Evolutionary conservation across 805 yeast species (phyloP).

Genomic region (Kazachstania bromeliacearum): DNA sequence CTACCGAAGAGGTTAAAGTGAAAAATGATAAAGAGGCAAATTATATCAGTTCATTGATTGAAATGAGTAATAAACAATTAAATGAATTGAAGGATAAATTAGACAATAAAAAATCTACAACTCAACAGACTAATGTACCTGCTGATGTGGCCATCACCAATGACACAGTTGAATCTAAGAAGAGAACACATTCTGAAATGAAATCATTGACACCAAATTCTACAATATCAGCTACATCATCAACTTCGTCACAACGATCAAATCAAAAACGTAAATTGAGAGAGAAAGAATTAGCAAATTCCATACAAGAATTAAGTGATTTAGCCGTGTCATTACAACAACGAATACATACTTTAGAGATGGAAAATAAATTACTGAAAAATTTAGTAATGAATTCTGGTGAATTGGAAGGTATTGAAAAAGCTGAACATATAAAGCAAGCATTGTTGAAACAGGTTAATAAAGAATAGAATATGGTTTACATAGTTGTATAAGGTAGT

Average conservation of each 20-base stretch:
- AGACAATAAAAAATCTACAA: slow-evolving; percentile 45
- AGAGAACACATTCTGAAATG: slow-evolving; percentile 8
- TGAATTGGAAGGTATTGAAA: slow-evolving; percentile 39
- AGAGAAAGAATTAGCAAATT: slow-evolving; percentile 83
- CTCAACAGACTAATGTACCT: not conserved
- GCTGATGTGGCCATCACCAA: not conserved
- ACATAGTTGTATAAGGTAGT: no score
- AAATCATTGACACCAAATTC: not conserved
- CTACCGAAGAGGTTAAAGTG: not conserved
- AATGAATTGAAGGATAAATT: slow-evolving; percentile 82
- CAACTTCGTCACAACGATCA: slow-evolving; percentile 5
- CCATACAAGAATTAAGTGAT: slow-evolving; percentile 62
- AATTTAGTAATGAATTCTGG: slow-evolving; percentile 43
- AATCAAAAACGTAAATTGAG: slow-evolving; percentile 66
- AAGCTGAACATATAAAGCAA: slow-evolving; percentile 23
- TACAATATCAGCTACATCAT: slow-evolving; percentile 8
- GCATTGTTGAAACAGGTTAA: not conserved
- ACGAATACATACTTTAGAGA: slow-evolving; percentile 73
- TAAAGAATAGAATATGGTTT: not conserved
- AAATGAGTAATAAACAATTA: slow-evolving; percentile 4
- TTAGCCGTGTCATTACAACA: slow-evolving; percentile 56
- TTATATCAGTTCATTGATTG: slow-evolving; percentile 5
- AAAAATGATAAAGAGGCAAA: not conserved
- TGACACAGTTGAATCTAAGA: not conserved
- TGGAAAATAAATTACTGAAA: slow-evolving; percentile 83